Evolutionary conservation across 257 asterid species (phyloP).

Genomic region (Solanum commersonii): DNA sequence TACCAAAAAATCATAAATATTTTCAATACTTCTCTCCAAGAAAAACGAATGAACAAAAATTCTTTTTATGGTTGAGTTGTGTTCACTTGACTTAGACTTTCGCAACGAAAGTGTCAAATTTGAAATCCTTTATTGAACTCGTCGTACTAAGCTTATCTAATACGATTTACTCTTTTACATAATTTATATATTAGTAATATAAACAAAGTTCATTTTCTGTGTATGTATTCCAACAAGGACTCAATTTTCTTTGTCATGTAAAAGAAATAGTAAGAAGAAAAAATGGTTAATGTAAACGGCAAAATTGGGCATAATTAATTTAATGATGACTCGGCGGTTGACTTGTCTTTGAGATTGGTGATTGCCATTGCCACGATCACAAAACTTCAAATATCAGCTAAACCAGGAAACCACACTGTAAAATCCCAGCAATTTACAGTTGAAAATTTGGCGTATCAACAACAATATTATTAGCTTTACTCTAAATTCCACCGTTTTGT

Average conservation of each 20-base stretch:
- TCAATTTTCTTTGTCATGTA: not conserved
- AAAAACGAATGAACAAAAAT: too few relatives aligned
- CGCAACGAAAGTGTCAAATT: too few relatives aligned
- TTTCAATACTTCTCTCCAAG: too few relatives aligned
- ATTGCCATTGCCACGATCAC: not conserved
- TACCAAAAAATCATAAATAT: too few relatives aligned
- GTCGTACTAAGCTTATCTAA: too few relatives aligned
- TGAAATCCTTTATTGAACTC: too few relatives aligned
- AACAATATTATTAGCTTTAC: not conserved
- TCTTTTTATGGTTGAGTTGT: too few relatives aligned
- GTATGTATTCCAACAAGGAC: not conserved
- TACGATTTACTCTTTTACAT: not conserved
- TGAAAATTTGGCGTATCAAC: not conserved
- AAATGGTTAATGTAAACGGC: not conserved
- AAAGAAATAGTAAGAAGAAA: not conserved
- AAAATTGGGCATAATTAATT: not conserved
- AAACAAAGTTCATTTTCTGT: not conserved
- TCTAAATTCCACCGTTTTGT: not conserved
- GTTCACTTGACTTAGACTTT: not conserved
- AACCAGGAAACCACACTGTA: not conserved
- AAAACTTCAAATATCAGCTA: not conserved
- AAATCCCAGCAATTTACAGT: not conserved
- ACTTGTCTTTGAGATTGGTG: not conserved
- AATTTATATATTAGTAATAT: too few relatives aligned
- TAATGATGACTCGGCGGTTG: not conserved